A percentile compares a stretch with the other conserved stretches of the same genome.
Conservation (phyloP, 148 eudicot species). For the Amaranthus palmeri region DNA sequence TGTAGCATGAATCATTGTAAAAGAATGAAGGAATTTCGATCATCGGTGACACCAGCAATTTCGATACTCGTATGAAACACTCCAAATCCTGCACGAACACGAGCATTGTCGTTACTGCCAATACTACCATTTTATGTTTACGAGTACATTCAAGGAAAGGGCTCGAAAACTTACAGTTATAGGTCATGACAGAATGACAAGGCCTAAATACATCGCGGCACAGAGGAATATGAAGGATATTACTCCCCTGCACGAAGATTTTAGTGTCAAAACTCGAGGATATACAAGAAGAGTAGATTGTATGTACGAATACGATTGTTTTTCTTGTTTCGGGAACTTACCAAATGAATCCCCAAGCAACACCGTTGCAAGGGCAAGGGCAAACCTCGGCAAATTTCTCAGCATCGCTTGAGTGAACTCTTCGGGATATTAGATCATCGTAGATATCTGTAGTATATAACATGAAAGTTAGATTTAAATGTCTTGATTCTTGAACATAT, state of each 20-base stretch:
- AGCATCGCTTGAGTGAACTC: conserved; percentile 91
- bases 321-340: conserved; percentile 16
- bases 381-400: conserved; percentile 98
- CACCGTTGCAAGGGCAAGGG: conserved; percentile 94
- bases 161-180: conserved; percentile 15
- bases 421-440: conserved; percentile 90
- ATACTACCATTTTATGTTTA: background rate
- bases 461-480: conserved; percentile 1
- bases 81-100: conserved; percentile 12
- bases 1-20: conserved; percentile 13
- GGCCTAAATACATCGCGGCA: conserved; percentile 91
- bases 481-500: background rate
- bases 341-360: conserved; percentile 96
- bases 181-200: conserved; percentile 76
- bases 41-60: background rate
- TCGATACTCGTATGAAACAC: conserved; percentile 2
- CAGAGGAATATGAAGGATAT: conserved; percentile 75
- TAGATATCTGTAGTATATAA: conserved; percentile 63
- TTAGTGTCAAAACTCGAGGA: background rate
- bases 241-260: conserved; percentile 62
- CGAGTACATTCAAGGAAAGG: background rate
- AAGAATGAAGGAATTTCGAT: conserved; percentile 10
- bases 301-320: too few relatives aligned
- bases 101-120: background rate
- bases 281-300: background rate